Evolutionary conservation across 306 rosid genomes (phyloP).

Genomic region (Carpinus viminea): DNA sequence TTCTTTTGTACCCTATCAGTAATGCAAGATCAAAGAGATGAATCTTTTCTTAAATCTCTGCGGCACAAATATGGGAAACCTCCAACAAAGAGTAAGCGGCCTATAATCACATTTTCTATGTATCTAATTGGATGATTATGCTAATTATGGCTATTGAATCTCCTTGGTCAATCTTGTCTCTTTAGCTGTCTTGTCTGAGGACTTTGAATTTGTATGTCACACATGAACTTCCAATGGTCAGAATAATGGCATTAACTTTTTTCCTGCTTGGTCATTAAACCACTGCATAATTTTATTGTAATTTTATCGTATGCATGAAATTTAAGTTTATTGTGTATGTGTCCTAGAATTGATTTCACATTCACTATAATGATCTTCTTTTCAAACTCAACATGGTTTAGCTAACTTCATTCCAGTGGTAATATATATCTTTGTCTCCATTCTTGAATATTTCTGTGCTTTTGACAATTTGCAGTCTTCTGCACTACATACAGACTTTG

Average conservation of each 20-base stretch:
- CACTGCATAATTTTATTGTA: neutral
- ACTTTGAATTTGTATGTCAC: neutral
- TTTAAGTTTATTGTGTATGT: neutral
- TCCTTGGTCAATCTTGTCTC: slow-evolving; percentile 9
- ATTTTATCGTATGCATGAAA: neutral
- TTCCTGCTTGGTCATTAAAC: neutral
- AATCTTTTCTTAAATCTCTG: slow-evolving; percentile 64
- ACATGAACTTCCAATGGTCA: slow-evolving; percentile 6
- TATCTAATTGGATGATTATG: slow-evolving; percentile 3
- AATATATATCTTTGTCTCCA: too few species aligned
- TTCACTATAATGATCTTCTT: neutral
- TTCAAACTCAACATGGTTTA: neutral
- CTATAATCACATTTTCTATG: slow-evolving; percentile 20
- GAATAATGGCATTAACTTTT: neutral
- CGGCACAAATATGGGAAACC: slow-evolving; percentile 56
- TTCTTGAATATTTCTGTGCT: neutral
- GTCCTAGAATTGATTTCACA: neutral
- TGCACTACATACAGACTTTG: neutral
- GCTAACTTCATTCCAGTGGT: neutral
- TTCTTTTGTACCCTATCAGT: slow-evolving; percentile 45
- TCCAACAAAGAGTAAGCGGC: slow-evolving; percentile 52
- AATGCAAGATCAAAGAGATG: slow-evolving; percentile 57
- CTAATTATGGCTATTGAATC: slow-evolving; percentile 3
- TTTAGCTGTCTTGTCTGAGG: neutral
- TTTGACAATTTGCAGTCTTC: neutral